A percentile compares a stretch with the other conserved stretches of the same genome.
Conservation (phyloP, 768 basidiomycete genomes). For the Tylopilus vinaceipallidus region DNA sequence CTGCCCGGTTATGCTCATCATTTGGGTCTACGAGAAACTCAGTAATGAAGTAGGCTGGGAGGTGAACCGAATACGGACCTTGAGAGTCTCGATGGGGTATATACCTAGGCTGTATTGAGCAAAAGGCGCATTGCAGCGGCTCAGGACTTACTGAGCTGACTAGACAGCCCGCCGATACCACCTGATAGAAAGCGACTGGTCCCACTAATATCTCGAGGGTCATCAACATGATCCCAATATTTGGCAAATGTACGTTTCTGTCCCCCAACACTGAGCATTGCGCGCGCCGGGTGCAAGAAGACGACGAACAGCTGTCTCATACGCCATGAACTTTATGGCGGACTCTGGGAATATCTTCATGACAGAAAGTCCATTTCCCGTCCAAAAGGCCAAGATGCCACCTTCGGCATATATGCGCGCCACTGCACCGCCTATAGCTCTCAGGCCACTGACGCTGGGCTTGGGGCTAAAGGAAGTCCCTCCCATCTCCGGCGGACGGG, state of each 20-base stretch:
- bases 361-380: slow-evolving; percentile 93
- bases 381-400: slow-evolving; percentile 92
- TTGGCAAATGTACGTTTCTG: slow-evolving; percentile 94
- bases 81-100: slow-evolving; percentile 95
- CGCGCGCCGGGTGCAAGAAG: slow-evolving; percentile 14
- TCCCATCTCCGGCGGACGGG: slow-evolving; percentile 73
- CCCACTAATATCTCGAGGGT: slow-evolving; percentile 85
- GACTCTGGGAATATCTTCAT: slow-evolving; percentile 97
- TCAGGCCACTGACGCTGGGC: slow-evolving; percentile 51
- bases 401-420: slow-evolving; percentile 85
- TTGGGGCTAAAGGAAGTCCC: slow-evolving; percentile 46
- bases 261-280: slow-evolving; percentile 17
- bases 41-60: neutral
- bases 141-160: slow-evolving; percentile 74
- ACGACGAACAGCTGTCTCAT: slow-evolving; percentile 83
- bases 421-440: slow-evolving; percentile 69
- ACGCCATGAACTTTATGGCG: slow-evolving; percentile 96
- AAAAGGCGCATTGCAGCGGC: slow-evolving; percentile 7
- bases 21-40: slow-evolving; percentile 64
- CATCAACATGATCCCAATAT: slow-evolving; percentile 89
- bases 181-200: slow-evolving; percentile 92
- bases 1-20: slow-evolving; percentile 85
- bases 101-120: slow-evolving; percentile 57
- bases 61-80: slow-evolving; percentile 44
- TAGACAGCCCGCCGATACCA: slow-evolving; percentile 92